Evolutionary conservation across 805 yeast species (phyloP), one percentile per base, ranked within the genome.

Genomic region (Vanderwaltozyma yarrowii): DNA sequence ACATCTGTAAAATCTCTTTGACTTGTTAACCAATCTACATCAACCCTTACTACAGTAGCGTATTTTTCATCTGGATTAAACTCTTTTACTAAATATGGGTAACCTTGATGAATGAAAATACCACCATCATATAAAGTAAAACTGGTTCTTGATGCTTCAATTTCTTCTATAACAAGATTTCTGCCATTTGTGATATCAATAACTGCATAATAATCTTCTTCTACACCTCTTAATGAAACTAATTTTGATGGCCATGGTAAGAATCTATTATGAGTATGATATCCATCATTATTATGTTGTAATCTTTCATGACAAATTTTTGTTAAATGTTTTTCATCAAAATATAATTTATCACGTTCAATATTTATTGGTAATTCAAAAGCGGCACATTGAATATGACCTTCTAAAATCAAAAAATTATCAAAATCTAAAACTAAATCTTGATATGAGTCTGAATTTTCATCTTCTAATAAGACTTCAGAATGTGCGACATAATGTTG

Each of bases 381-480:
- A 0, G 96, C 95, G 0, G 97, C 96, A 67, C 97, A 92, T 52
- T 88, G 97, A 17, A 88, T 57, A 63, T 92, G 98, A 28, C 81
- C 78, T 45, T 84, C 89, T 43, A 83, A 53, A 1, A 88, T 74
- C 25, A 80, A 50, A 10, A 69, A 56, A 45, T 79, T 79, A 24
- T 74, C 77, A 42, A 80, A 66, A 48, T 77, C 82, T 11, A 82
- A 52, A 1, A 76, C 69, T 23, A 78, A 52, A 13, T 76, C 81
- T 33, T 76, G 81, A 43, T 70, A 73, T 9, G 76, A 72, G 4
- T 73, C 73, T 0, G 89, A 80, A 39, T 59, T 49, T 21, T 58
- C 52, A 10, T 47, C 48, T 28, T 58, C 54, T 7, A 55, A 32
- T 7, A 60, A 32, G 4, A 47, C 40, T 19, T 55, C 61, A 3